Conservation (phyloP, 1,284 basidiomycete species). For the Athelia psychrophila region DNA sequence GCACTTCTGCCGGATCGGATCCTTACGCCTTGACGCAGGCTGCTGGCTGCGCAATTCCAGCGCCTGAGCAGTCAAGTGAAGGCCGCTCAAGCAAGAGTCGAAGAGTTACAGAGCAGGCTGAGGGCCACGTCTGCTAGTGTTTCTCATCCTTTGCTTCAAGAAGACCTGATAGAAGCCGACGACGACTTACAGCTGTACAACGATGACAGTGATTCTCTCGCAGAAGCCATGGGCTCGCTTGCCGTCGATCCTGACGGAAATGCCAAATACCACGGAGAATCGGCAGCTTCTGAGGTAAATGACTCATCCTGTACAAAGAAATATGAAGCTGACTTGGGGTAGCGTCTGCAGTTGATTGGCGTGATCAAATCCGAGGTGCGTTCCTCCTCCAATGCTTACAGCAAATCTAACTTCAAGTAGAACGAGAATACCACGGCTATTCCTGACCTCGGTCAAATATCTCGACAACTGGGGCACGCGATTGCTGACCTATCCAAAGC, state of each 20-base stretch:
- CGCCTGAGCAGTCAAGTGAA: slow-evolving; percentile 44
- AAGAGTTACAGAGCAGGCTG: slow-evolving; percentile 48
- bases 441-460: slow-evolving; percentile 15
- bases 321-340: slow-evolving; percentile 18
- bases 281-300: slow-evolving; percentile 45
- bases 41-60: slow-evolving; percentile 41
- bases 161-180: slow-evolving; percentile 1
- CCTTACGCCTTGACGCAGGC: background rate
- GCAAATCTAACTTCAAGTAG: background rate
- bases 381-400: background rate
- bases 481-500: slow-evolving; percentile 42
- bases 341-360: slow-evolving; percentile 39
- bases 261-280: slow-evolving; percentile 41
- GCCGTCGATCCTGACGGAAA: slow-evolving; percentile 44
- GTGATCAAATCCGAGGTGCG: slow-evolving; percentile 4
- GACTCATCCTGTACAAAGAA: background rate
- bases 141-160: background rate
- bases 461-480: too few species aligned
- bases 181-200: slow-evolving; percentile 5
- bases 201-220: slow-evolving; percentile 20
- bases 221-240: slow-evolving; percentile 39
- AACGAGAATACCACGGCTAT: slow-evolving; percentile 14
- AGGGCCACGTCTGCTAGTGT: slow-evolving; percentile 26
- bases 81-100: slow-evolving; percentile 41
- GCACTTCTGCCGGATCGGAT: slow-evolving; percentile 1